Base-by-base conservation (phyloP, 352 stramenopile species). In the Elongisporangium anandrum region DNA sequence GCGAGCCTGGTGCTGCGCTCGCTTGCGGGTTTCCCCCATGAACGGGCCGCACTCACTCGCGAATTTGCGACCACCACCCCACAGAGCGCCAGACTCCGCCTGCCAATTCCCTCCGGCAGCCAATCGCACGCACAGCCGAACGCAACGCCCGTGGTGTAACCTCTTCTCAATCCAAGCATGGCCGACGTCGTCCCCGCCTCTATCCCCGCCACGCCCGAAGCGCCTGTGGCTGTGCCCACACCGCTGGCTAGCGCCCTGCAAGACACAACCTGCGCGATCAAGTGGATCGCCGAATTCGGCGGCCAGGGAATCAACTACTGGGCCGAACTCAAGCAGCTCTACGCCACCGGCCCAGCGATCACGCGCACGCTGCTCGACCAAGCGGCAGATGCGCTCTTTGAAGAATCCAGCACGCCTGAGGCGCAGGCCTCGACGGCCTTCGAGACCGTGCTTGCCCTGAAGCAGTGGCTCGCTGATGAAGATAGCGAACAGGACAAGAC, bases 221-320 rank as follows among this genome's bases (percentile, higher is more conserved):
- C 24, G 24, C 24, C 24, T 34, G 24, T 7, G 24, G 24, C 29
- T 41, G 9, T 8, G 29, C 29, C 29, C 4, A 45, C 34, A 12
- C 34, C 34, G 13, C 34, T 45, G 34, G 34, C 34, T 4, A 17
- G 34, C 34, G 34, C 34, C 34, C 13, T 45, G 34, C 34, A 45
- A 45, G 34, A 45, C 34, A 45, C 34, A 45, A 45, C 9, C 34
- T 45, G 34, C 10, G 34, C 34, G 9, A 45, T 45, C 54, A 72
- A 65, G 57, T 60, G 77, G 41, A 68, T 88, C 22, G 61, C 76
- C 19, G 68, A 89, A 65, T 93, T 89, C 63, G 79, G 80, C 60
- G 85, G 85, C 57, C 85, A 95, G 51, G 80, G 79, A 26, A 70
- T 72, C 48, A 65, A 70, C 20, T 93, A 90, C 71, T 88, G 81